phyloP scores from a whole-genome alignment of 306 rosid genomes.

The Trifolium dubium region DNA sequence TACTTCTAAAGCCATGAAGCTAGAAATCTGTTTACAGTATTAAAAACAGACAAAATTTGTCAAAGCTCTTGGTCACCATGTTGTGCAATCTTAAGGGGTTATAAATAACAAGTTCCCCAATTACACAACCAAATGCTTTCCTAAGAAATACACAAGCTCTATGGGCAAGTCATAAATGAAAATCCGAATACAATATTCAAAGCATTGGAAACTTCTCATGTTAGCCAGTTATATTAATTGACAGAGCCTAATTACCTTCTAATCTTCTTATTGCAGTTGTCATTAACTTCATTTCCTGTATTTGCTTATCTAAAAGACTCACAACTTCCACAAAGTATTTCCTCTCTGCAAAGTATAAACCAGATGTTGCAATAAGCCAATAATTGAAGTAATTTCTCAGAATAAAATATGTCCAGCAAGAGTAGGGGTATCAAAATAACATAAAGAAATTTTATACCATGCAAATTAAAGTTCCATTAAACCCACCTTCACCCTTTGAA shows the following conservation, averaged over 20 bases:
- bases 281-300: constrained; percentile 93
- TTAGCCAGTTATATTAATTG: constrained; percentile 40
- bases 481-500: constrained; percentile 81
- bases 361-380: constrained; percentile 34
- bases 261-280: constrained; percentile 69
- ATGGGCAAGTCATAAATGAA: constrained; percentile 38
- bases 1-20: constrained; percentile 31
- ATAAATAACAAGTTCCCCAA: constrained; percentile 11
- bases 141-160: constrained; percentile 25
- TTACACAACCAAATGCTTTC: constrained; percentile 18
- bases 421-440: constrained; percentile 6
- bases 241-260: constrained; percentile 68
- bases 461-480: constrained; percentile 33
- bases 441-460: constrained; percentile 11
- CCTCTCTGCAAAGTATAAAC: constrained; percentile 61
- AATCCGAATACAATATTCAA: constrained; percentile 25
- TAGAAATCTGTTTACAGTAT: constrained; percentile 19
- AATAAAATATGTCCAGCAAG: constrained; percentile 19
- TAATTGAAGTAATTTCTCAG: constrained; percentile 31
- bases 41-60: constrained; percentile 23
- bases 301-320: constrained; percentile 69
- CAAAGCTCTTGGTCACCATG: constrained; percentile 33
- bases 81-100: constrained; percentile 10
- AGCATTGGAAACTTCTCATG: constrained; percentile 30
- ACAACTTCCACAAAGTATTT: constrained; percentile 62